These are phyloP conservation scores for Peziza echinospora DNA, from an alignment of 495 filamentous ascomycete genomes.

Conservation along the genomic window DNA sequence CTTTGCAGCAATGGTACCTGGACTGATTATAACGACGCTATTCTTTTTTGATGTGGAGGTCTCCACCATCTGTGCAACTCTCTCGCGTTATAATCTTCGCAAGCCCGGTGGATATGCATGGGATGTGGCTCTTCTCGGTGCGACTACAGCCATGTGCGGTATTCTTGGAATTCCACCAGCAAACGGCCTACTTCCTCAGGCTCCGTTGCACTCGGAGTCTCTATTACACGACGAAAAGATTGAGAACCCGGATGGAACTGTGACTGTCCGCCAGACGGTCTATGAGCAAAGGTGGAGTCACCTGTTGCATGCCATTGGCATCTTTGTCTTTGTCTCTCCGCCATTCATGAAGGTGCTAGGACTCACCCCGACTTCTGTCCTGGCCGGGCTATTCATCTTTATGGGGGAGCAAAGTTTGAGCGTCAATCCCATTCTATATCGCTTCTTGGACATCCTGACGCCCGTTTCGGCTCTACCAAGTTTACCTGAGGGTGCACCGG, in stretches of 20 bases:
- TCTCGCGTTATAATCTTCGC: conserved; percentile 40
- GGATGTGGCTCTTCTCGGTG: conserved; percentile 47
- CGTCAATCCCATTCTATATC: conserved; percentile 44
- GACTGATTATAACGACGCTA: conserved; percentile 43
- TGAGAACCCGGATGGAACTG: conserved; percentile 20
- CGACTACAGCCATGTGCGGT: conserved; percentile 44
- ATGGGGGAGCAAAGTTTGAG: conserved; percentile 54
- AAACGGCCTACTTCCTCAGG: conserved; percentile 48
- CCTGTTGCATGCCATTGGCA: conserved; percentile 39
- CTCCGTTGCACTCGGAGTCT: conserved; percentile 46
- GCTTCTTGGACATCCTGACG: conserved; percentile 41
- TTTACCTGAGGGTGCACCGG: conserved; percentile 27
- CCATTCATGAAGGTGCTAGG: conserved; percentile 47
- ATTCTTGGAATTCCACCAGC: conserved; percentile 49
- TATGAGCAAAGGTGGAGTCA: conserved; percentile 50
- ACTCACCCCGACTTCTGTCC: conserved; percentile 44
- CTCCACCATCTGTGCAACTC: conserved; percentile 53
- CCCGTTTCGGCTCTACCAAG: conserved; percentile 41
- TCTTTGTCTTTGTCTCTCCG: conserved; percentile 39
- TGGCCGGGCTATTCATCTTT: conserved; percentile 49
- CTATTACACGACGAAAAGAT: conserved; percentile 32
- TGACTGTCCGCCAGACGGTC: conserved; percentile 19
- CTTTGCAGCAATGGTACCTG: conserved; percentile 41
- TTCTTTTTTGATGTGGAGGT: conserved; percentile 63
- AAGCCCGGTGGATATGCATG: conserved; percentile 50